These are phyloP conservation scores for Lactifluus piperatus DNA, from an alignment of 768 basidiomycete species.

Conservation along the genomic window DNA sequence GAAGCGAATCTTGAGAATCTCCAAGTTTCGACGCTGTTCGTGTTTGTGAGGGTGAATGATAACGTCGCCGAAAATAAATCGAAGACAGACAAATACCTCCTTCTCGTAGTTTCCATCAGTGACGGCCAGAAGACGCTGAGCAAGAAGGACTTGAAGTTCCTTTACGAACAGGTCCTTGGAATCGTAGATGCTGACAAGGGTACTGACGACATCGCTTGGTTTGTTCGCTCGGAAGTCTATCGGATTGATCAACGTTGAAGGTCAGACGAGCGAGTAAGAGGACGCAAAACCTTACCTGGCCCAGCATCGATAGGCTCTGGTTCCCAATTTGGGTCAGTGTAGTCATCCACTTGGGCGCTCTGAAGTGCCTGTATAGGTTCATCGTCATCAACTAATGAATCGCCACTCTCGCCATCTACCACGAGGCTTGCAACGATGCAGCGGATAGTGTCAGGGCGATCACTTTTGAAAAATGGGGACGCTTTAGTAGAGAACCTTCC, in stretches of 20 bases:
- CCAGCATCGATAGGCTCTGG: constrained; percentile 97
- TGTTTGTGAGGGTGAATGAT: neutral
- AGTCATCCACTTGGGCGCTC: constrained; percentile 74
- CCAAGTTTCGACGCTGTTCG: constrained; percentile 76
- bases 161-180: constrained; percentile 95
- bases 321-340: constrained; percentile 86
- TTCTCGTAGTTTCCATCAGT: constrained; percentile 72
- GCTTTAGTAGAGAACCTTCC: neutral
- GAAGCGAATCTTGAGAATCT: constrained; percentile 91
- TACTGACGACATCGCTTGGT: constrained; percentile 89
- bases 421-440: constrained; percentile 89
- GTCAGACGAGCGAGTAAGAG: neutral
- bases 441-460: constrained; percentile 86
- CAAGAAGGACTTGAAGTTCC: constrained; percentile 87
- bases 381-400: constrained; percentile 76
- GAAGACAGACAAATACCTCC: constrained; percentile 34
- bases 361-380: constrained; percentile 74
- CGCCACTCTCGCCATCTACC: constrained; percentile 73
- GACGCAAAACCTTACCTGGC: constrained; percentile 47
- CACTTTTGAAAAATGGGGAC: constrained; percentile 29
- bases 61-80: neutral
- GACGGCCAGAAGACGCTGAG: constrained; percentile 74
- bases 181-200: constrained; percentile 95
- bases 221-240: constrained; percentile 90
- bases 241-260: neutral